These are phyloP conservation scores for Tetrahymena malaccensis DNA, from an alignment of 73 alveolate genomes.

Conservation along the genomic window DNA sequence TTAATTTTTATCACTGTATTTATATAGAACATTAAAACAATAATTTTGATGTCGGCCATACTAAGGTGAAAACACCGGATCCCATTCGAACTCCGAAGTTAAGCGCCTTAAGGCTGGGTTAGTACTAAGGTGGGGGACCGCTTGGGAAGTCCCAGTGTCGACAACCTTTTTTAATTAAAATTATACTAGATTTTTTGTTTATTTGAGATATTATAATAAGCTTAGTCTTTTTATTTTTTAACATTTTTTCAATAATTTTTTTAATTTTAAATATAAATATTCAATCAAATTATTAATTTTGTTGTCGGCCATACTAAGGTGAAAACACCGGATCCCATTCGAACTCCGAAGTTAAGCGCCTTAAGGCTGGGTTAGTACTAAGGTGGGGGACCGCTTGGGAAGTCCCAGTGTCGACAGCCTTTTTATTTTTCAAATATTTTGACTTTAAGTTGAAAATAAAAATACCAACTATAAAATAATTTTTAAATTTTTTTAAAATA, in stretches of 20 bases:
- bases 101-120: conserved; percentile 95
- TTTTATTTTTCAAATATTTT: neutral
- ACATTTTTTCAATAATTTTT: too few species aligned
- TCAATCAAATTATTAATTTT: conserved; percentile 10
- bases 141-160: conserved; percentile 90
- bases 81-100: conserved; percentile 98
- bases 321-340: conserved; percentile 98
- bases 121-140: conserved; percentile 99
- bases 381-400: conserved; percentile 99
- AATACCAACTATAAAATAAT: too few species aligned
- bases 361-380: conserved; percentile 96
- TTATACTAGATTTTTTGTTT: too few species aligned
- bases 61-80: conserved; percentile 95
- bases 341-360: conserved; percentile 99
- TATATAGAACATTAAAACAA: neutral
- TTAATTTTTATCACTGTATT: too few species aligned
- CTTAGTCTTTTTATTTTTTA: too few species aligned
- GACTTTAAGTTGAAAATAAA: too few species aligned
- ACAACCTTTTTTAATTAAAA: conserved; percentile 34
- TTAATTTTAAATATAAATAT: too few species aligned
- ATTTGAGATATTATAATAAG: too few species aligned
- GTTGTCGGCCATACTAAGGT: conserved; percentile 97
- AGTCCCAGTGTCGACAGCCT: conserved; percentile 54
- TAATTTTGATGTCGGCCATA: conserved; percentile 84
- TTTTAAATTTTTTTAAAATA: too few species aligned